Conservation (phyloP, 192 early-diverging fungal species). For the Linnemannia elongata region DNA sequence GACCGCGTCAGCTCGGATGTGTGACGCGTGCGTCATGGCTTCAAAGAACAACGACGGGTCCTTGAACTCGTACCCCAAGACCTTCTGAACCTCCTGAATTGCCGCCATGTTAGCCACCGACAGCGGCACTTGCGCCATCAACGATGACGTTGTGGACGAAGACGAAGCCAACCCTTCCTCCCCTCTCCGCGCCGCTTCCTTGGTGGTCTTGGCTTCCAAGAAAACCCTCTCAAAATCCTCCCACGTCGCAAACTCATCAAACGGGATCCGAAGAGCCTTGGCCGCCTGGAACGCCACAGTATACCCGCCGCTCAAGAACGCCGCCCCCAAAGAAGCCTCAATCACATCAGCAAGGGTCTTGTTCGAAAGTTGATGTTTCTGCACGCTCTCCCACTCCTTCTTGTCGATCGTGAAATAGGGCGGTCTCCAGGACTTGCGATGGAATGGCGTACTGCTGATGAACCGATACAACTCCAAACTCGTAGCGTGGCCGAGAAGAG, state of each 20-base stretch:
- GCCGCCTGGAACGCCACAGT: constrained; percentile 67
- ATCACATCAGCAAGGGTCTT: constrained; percentile 90
- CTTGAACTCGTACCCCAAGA: constrained; percentile 78
- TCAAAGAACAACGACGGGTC: constrained; percentile 76
- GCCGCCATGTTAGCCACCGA: neutral
- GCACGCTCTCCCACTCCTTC: constrained; percentile 31
- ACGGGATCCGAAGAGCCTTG: constrained; percentile 68
- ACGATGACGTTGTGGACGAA: neutral
- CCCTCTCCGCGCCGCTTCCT: neutral
- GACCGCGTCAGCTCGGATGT: constrained; percentile 58
- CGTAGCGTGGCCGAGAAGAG: constrained; percentile 72
- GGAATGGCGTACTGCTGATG: constrained; percentile 75
- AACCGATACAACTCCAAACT: constrained; percentile 67
- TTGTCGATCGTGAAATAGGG: constrained; percentile 56
- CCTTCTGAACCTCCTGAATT: constrained; percentile 43
- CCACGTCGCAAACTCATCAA: constrained; percentile 69
- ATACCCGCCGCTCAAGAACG: constrained; percentile 70
- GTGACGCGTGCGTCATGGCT: constrained; percentile 90
- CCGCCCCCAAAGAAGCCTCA: constrained; percentile 87
- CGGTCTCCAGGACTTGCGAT: constrained; percentile 68
- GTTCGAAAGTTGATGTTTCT: constrained; percentile 74
- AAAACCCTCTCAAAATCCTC: constrained; percentile 59
- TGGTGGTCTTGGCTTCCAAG: neutral
- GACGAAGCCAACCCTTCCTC: neutral
- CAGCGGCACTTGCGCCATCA: neutral